These are phyloP conservation scores for Botrytis deweyae DNA, from an alignment of 2,329 filamentous ascomycete genomes.

Conservation along the genomic window DNA sequence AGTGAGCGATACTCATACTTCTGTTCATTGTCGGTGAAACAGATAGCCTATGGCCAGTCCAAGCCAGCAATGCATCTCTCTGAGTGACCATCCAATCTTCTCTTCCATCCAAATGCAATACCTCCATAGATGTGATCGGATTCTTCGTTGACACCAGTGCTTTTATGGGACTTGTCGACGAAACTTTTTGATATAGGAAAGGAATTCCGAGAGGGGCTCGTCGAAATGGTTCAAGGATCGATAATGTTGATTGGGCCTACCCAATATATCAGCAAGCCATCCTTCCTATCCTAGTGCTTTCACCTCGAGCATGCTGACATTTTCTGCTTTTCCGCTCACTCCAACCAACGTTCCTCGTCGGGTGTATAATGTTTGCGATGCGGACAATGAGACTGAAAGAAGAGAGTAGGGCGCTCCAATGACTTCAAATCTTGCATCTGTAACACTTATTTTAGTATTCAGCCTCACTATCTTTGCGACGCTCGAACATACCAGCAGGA, in stretches of 20 bases:
- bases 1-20: constrained; percentile 76
- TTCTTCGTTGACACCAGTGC: constrained; percentile 87
- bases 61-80: constrained; percentile 84
- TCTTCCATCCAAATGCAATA: constrained; percentile 87
- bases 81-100: constrained; percentile 95
- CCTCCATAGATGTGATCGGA: constrained; percentile 79
- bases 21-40: constrained; percentile 74
- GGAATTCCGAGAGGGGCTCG: constrained; percentile 81
- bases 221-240: constrained; percentile 78
- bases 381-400: constrained; percentile 87
- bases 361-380: constrained; percentile 91
- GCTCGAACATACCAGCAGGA: constrained; percentile 28
- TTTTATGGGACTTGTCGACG: constrained; percentile 82
- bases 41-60: constrained; percentile 85
- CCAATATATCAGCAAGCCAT: constrained; percentile 24
- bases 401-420: constrained; percentile 89
- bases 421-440: constrained; percentile 94
- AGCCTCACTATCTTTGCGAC: neutral
- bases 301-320: constrained; percentile 54
- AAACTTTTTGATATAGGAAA: constrained; percentile 90
- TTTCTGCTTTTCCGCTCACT: constrained; percentile 85
- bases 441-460: constrained; percentile 22
- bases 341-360: constrained; percentile 87
- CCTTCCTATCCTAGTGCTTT: constrained; percentile 16
- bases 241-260: constrained; percentile 84